Percentiles rank a stretch among this genome's conserved stretches.
phyloP scores from a whole-genome alignment of 345 rosid species.

The Sonneratia alba region DNA sequence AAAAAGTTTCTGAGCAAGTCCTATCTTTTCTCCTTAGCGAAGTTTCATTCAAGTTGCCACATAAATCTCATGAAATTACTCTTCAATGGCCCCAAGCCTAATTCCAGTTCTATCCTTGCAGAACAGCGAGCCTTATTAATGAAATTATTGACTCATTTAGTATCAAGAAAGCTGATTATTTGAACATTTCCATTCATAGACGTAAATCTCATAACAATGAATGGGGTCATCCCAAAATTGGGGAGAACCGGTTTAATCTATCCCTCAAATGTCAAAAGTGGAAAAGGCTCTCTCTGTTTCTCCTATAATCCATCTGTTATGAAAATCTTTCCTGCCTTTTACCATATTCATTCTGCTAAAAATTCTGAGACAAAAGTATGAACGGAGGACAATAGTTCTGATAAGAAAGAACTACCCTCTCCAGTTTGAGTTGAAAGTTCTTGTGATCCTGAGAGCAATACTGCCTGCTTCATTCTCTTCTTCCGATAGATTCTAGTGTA shows the following conservation, averaged over 20 bases:
- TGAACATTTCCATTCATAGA: too few species aligned
- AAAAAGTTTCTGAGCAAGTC: too few species aligned
- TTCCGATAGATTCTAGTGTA: slow-evolving; percentile 39
- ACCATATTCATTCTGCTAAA: neutral
- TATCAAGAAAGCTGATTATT: too few species aligned
- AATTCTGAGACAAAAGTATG: neutral
- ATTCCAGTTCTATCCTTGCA: neutral
- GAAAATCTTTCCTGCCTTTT: neutral
- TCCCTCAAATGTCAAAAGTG: too few species aligned
- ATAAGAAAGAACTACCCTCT: slow-evolving; percentile 21
- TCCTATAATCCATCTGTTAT: neutral
- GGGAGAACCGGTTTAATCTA: neutral
- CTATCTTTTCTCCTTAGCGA: neutral
- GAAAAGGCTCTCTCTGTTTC: neutral
- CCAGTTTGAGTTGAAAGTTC: slow-evolving; percentile 28
- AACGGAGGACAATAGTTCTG: neutral
- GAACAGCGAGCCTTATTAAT: neutral
- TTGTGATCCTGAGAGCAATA: slow-evolving; percentile 24
- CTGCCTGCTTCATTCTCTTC: slow-evolving; percentile 34
- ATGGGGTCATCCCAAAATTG: neutral
- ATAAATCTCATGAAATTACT: neutral
- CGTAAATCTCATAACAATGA: too few species aligned
- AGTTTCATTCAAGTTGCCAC: neutral
- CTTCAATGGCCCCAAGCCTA: neutral
- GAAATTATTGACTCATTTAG: too few species aligned